A percentile compares a stretch with the other conserved stretches of the same genome.
Conservation (phyloP, 305 asterid genomes). For the Nicotiana rustica region DNA sequence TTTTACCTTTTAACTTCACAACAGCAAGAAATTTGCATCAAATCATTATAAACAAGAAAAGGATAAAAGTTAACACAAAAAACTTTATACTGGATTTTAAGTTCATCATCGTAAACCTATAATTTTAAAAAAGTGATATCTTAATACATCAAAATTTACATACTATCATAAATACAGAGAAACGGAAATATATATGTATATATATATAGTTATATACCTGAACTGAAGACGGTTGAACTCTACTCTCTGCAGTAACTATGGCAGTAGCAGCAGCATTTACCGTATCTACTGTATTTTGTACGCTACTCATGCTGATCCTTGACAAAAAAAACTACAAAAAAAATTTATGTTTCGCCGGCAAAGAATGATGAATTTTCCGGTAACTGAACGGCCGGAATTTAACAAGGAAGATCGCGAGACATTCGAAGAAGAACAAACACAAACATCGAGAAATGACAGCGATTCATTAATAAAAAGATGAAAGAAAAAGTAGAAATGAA, state of each 20-base stretch:
- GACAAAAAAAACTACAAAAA: neutral
- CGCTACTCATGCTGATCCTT: slow-evolving; percentile 63
- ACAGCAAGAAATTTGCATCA: slow-evolving; percentile 20
- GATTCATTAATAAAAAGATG: neutral
- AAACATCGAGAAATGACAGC: slow-evolving; percentile 31
- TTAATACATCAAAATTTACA: neutral
- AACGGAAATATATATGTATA: neutral
- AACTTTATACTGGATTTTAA: neutral
- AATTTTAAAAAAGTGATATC: neutral
- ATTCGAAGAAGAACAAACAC: slow-evolving; percentile 39
- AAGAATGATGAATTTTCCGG: slow-evolving; percentile 23
- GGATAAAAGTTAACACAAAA: neutral
- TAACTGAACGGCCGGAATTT: slow-evolving; percentile 4
- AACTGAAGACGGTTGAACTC: slow-evolving; percentile 77
- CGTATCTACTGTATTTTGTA: slow-evolving; percentile 75
- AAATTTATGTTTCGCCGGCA: neutral
- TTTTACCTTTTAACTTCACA: slow-evolving; percentile 3
- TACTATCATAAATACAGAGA: neutral
- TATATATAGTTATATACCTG: slow-evolving; percentile 48
- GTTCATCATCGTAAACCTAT: neutral
- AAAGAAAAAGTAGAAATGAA: slow-evolving; percentile 11
- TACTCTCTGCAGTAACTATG: slow-evolving; percentile 78
- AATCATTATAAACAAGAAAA: slow-evolving; percentile 2
- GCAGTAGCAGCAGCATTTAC: slow-evolving; percentile 95
- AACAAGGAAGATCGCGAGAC: slow-evolving; percentile 30